phyloP scores from a whole-genome alignment of 2,329 filamentous ascomycete species.

The Bisporella sp. region DNA sequence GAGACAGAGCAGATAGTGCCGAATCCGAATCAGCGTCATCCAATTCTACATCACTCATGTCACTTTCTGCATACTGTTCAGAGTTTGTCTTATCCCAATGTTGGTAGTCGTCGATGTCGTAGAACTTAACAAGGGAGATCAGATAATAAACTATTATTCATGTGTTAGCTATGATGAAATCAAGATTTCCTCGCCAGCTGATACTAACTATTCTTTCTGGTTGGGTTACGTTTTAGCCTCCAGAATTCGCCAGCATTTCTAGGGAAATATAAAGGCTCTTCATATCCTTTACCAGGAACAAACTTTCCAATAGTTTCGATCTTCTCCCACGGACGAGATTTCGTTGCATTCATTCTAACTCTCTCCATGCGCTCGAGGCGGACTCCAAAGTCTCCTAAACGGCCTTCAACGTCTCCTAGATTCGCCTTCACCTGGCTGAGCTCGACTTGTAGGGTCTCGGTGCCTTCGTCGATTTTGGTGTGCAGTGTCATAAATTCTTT shows the following conservation, averaged over 20 bases:
- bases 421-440: no score
- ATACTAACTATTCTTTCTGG: not conserved
- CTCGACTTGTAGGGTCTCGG: no score
- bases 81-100: no score
- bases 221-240: not conserved
- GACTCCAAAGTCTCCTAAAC: not conserved
- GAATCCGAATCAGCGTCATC: no score
- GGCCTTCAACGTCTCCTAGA: no score
- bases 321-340: not conserved
- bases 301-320: not conserved
- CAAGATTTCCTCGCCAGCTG: not conserved
- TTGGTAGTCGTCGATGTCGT: not conserved
- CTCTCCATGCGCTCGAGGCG: not conserved
- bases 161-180: not conserved
- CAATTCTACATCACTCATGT: no score
- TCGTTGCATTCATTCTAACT: not conserved
- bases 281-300: not conserved
- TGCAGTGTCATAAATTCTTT: no score
- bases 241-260: not conserved
- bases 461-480: no score
- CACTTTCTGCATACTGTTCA: no score
- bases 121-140: not conserved
- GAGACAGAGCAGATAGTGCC: no score
- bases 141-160: not conserved
- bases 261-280: not conserved